Evolutionary conservation across 441 rosid species (phyloP).

Genomic region (Metrosideros polymorpha): DNA sequence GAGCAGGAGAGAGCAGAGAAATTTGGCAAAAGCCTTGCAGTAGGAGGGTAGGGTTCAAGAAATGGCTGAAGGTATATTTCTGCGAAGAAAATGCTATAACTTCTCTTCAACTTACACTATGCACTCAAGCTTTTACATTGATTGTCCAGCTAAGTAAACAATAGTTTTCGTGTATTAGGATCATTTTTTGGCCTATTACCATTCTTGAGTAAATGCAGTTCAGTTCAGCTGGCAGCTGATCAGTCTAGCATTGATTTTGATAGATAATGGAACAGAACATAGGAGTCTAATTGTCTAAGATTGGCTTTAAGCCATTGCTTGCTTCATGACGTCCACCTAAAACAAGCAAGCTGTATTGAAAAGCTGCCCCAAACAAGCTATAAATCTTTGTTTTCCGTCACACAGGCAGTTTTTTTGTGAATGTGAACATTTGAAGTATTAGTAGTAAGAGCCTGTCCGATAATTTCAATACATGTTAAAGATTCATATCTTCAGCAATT

Average conservation of each 20-base stretch:
- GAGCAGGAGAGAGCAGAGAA: not conserved
- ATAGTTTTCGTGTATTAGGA: not conserved
- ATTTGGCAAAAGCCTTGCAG: not conserved
- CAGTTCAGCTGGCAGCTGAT: not conserved
- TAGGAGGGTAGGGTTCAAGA: not conserved
- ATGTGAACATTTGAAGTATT: not conserved
- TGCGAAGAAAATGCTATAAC: not conserved
- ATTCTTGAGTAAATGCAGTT: not conserved
- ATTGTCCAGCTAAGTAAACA: not conserved
- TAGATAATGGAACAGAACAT: not conserved
- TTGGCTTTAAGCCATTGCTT: not conserved
- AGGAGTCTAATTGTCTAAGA: not conserved
- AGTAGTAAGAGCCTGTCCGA: not conserved
- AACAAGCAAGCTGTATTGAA: not conserved
- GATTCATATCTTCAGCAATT: not conserved
- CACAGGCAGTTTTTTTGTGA: not conserved
- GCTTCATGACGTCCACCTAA: not conserved
- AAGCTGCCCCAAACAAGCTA: not conserved
- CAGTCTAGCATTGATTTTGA: not conserved
- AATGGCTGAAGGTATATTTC: not conserved
- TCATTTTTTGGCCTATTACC: not conserved
- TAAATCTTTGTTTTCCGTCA: not conserved
- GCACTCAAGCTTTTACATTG: not conserved
- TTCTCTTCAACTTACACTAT: not conserved
- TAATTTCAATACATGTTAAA: not conserved